Base-by-base conservation (phyloP, 805 yeast species). In the Myxozyma geophila region DNA sequence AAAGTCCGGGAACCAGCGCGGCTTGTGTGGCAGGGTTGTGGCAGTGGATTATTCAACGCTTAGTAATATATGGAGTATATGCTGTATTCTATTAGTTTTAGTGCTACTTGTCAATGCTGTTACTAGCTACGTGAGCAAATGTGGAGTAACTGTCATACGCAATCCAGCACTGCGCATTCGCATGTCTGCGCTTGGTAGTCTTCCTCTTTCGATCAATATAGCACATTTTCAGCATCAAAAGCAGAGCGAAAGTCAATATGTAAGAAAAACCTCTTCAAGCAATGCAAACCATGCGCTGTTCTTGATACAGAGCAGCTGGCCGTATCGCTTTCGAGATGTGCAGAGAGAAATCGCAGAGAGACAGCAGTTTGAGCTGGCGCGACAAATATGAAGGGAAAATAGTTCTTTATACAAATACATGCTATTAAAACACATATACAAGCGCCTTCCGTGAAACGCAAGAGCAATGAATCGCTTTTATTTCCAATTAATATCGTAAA, bases 141-240 rank as follows among this genome's bases (percentile, higher is more conserved):
- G 57, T 60, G 40, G 59, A 44, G 48, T 56, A 47, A 35, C 54
- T 59, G 64, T 54, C 64, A 60, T 60, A 60, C 64, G 60, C 60
- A 47, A 23, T 44, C 57, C 52, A 35, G 36, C 64, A 60, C 39
- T 47, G 44, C 17, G 48, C 50, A 21, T 7, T 17, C n/a, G 56
- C 43, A 19, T 36, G 59, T 40, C 37, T 47, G 48, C 64, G 64
- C 60, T 60, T 60, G 64, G 64, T 60, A 60, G 58, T 50, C 55
- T 52, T 52, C 46, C 60, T 39, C 49, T 41, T 19, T 37, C 33
- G 28, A 40, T 60, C 36, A 21, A 55, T 54, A 48, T 60, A 44
- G 64, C 64, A 60, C 58, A 56, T 48, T 36, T 59, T 50, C 46
- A 36, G 47, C 28, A 41, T 0, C 13, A 44, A 36, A 12, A 39